A percentile compares a stretch with the other conserved stretches of the same genome.
phyloP scores from a whole-genome alignment of 192 early-diverging fungal genomes.

The Backusella westeae region DNA sequence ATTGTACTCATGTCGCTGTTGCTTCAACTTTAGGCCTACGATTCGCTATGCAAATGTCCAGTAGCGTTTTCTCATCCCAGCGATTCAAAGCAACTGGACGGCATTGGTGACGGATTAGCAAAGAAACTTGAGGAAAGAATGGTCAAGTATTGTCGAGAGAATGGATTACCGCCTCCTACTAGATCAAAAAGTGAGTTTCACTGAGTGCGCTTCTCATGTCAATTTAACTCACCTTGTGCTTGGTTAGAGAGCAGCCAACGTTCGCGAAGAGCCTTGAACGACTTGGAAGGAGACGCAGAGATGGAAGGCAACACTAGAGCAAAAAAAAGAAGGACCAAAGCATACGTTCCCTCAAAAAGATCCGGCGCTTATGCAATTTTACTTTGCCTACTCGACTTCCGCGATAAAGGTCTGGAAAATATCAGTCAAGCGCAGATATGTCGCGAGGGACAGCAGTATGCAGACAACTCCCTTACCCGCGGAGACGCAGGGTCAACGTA shows the following conservation, averaged over 20 bases:
- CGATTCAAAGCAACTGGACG: constrained; percentile 57
- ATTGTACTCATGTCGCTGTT: not conserved
- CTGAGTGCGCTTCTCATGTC: not conserved
- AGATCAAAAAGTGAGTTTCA: not conserved
- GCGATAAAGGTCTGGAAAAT: constrained; percentile 25
- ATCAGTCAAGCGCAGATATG: constrained; percentile 72
- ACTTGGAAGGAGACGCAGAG: constrained; percentile 2
- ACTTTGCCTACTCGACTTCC: constrained; percentile 53
- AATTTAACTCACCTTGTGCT: not conserved
- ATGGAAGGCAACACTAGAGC: not conserved
- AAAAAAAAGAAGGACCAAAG: constrained; percentile 14
- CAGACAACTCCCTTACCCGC: constrained; percentile 65
- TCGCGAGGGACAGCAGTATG: constrained; percentile 57
- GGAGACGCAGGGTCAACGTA: constrained; percentile 50
- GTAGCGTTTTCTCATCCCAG: constrained; percentile 53
- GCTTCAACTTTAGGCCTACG: constrained; percentile 45
- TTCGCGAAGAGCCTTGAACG: not conserved
- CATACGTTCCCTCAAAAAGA: constrained; percentile 76
- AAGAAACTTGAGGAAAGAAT: constrained; percentile 53
- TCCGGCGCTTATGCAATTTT: constrained; percentile 83
- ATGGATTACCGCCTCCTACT: constrained; percentile 42
- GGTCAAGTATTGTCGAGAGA: constrained; percentile 51
- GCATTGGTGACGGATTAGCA: constrained; percentile 61
- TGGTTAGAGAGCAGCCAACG: not conserved
- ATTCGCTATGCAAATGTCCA: constrained; percentile 62